phyloP scores from a whole-genome alignment of 1,284 basidiomycete genomes.

The Chiua sp. region DNA sequence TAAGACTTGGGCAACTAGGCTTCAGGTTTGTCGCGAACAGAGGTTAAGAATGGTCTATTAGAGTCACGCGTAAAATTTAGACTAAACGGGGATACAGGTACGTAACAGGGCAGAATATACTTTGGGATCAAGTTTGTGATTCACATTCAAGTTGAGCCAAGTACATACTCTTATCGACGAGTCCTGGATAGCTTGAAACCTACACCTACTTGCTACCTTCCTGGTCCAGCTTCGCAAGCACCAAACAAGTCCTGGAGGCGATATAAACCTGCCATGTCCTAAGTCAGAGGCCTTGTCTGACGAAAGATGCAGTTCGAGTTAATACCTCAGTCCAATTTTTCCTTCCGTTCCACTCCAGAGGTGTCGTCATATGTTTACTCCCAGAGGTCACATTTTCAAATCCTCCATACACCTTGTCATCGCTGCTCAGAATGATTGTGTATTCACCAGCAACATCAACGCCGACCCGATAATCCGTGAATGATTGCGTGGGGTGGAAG shows the following conservation, averaged over 20 bases:
- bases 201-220: not conserved
- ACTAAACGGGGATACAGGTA: too few relatives aligned
- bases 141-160: too few relatives aligned
- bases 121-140: too few relatives aligned
- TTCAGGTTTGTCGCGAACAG: too few relatives aligned
- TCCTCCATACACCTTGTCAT: conserved; percentile 89
- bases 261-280: conserved; percentile 69
- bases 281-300: conserved; percentile 12
- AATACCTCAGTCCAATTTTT: conserved; percentile 88
- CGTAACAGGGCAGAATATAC: too few relatives aligned
- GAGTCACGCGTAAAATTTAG: too few relatives aligned
- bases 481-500: conserved; percentile 90
- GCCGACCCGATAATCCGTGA: conserved; percentile 93
- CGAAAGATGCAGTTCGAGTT: not conserved
- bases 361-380: conserved; percentile 80
- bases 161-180: too few relatives aligned
- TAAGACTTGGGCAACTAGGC: too few relatives aligned
- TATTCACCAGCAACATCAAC: conserved; percentile 91
- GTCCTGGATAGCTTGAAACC: not conserved
- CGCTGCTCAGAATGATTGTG: conserved; percentile 79
- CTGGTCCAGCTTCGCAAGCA: conserved; percentile 57
- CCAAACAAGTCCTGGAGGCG: conserved; percentile 76
- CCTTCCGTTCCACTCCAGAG: conserved; percentile 90
- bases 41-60: too few relatives aligned
- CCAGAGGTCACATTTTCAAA: conserved; percentile 80